These are phyloP conservation scores for Labyrinthula sp. DNA, from an alignment of 352 stramenopile genomes.

Conservation along the genomic window DNA sequence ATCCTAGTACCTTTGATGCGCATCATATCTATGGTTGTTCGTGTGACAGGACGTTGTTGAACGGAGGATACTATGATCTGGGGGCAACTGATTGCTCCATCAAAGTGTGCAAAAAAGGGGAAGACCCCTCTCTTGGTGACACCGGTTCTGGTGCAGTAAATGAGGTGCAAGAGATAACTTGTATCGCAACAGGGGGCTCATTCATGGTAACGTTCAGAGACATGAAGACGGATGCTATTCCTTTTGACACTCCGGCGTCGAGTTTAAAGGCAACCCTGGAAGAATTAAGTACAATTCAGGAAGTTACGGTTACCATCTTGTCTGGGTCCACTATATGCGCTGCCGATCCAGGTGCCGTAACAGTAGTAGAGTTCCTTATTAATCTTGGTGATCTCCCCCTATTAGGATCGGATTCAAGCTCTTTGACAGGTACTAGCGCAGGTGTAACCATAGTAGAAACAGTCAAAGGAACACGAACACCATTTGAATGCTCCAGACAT, in stretches of 20 bases:
- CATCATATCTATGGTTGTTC: constrained; percentile 53
- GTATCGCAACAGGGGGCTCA: constrained; percentile 6
- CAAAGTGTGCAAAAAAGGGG: constrained; percentile 39
- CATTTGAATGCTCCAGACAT: constrained; percentile 51
- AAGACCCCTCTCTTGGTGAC: constrained; percentile 42
- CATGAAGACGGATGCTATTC: constrained; percentile 42
- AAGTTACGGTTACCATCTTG: constrained; percentile 6
- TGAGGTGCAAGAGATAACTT: constrained; percentile 7
- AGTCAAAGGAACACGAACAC: constrained; percentile 14
- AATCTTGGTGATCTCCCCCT: constrained; percentile 13
- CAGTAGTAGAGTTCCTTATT: constrained; percentile 5
- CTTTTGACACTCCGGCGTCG: constrained; percentile 35
- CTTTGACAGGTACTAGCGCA: constrained; percentile 1
- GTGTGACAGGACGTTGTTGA: constrained; percentile 36
- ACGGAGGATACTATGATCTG: constrained; percentile 36
- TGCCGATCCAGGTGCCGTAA: constrained; percentile 4
- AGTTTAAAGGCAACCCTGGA: constrained; percentile 42
- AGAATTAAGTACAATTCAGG: constrained; percentile 39
- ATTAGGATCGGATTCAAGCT: not conserved
- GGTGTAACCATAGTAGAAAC: not conserved
- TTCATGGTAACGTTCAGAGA: constrained; percentile 50
- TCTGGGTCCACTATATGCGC: constrained; percentile 4
- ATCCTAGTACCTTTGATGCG: constrained; percentile 39
- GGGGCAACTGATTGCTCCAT: constrained; percentile 44
- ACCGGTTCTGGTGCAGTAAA: not conserved